phyloP scores from a whole-genome alignment of 768 basidiomycete species.

The Rickenella mellea region DNA sequence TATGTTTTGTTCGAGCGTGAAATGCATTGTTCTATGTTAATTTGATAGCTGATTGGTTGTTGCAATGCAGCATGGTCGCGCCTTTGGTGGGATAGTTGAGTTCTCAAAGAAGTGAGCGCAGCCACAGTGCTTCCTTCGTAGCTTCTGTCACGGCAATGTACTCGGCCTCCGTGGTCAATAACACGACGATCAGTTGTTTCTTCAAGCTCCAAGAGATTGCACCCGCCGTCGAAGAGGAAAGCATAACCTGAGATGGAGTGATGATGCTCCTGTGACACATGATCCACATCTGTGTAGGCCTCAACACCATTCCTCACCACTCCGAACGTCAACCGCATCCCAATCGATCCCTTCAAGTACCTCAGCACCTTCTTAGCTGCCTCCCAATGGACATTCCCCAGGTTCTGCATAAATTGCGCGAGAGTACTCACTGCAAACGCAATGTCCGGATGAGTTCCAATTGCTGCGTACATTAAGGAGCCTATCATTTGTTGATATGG shows the following conservation, averaged over 20 bases:
- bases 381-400: conserved; percentile 24
- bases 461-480: conserved; percentile 20
- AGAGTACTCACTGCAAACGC: conserved; percentile 20
- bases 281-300: conserved; percentile 20
- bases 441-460: conserved; percentile 26
- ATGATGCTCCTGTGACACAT: conserved; percentile 13
- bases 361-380: conserved; percentile 25
- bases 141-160: conserved; percentile 30
- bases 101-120: conserved; percentile 9
- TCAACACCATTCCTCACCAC: no score
- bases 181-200: conserved; percentile 23
- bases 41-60: conserved; percentile 17
- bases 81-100: conserved; percentile 3
- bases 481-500: conserved; percentile 23
- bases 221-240: conserved; percentile 21
- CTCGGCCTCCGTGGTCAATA: conserved; percentile 32
- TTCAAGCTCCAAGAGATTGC: conserved; percentile 23
- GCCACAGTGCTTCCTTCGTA: conserved; percentile 17
- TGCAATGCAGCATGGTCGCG: conserved; percentile 9
- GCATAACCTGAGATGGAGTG: conserved; percentile 27
- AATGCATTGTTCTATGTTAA: conserved; percentile 18
- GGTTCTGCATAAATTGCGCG: conserved; percentile 20
- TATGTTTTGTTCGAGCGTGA: conserved; percentile 27
- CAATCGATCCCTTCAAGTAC: conserved; percentile 26
- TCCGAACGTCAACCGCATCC: conserved; percentile 14